Evolutionary conservation across 306 rosid genomes (phyloP).

Genomic region (Fragaria nilgerrensis): DNA sequence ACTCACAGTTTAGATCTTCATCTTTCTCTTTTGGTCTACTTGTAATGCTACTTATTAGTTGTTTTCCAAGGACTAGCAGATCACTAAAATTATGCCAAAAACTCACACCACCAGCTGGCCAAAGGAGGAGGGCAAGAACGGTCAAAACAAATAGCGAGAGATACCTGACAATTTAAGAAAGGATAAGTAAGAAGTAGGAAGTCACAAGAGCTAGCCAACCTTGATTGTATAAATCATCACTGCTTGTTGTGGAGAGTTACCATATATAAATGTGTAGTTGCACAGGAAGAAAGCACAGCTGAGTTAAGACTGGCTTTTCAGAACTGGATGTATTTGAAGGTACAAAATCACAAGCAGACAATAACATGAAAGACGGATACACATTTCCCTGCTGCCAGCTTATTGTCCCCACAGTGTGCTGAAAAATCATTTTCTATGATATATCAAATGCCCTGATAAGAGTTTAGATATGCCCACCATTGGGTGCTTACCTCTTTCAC

Average conservation of each 20-base stretch:
- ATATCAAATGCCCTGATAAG: slow-evolving; percentile 25
- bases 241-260: slow-evolving; percentile 31
- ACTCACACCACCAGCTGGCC: slow-evolving; percentile 63
- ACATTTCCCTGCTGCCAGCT: slow-evolving; percentile 93
- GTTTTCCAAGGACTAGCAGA: slow-evolving; percentile 32
- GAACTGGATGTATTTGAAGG: slow-evolving; percentile 44
- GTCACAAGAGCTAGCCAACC: not conserved
- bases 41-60: slow-evolving; percentile 38
- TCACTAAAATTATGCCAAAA: slow-evolving; percentile 44
- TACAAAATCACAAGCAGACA: slow-evolving; percentile 51
- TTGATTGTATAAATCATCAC: not conserved
- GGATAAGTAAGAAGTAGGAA: slow-evolving; percentile 4
- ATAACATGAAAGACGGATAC: slow-evolving; percentile 81
- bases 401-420: slow-evolving; percentile 81
- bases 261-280: slow-evolving; percentile 70
- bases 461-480: slow-evolving; percentile 20
- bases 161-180: slow-evolving; percentile 52
- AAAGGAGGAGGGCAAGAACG: slow-evolving; percentile 58
- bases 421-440: slow-evolving; percentile 44
- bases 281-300: slow-evolving; percentile 66
- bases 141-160: slow-evolving; percentile 49
- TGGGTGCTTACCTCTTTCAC: slow-evolving; percentile 60
- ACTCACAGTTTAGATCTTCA: slow-evolving; percentile 68
- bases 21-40: slow-evolving; percentile 60
- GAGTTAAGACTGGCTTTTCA: slow-evolving; percentile 49